Percentiles rank a stretch among this genome's conserved stretches.
These are phyloP conservation scores for Mallotus japonicus DNA, from an alignment of 441 rosid species.

Conservation along the genomic window DNA sequence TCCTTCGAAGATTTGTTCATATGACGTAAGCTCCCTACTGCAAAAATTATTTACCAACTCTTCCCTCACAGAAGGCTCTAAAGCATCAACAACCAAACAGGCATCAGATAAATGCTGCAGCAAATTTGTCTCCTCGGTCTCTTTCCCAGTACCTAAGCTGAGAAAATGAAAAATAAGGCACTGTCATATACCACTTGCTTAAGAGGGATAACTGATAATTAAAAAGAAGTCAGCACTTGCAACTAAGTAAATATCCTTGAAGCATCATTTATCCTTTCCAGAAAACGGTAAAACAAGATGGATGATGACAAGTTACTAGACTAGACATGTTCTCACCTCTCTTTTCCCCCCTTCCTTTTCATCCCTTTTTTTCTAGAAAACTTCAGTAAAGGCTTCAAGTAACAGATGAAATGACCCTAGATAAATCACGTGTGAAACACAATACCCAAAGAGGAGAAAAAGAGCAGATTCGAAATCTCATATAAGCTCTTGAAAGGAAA, in stretches of 20 bases:
- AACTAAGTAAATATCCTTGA: not conserved
- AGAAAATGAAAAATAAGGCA: conserved; percentile 20
- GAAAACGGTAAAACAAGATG: not conserved
- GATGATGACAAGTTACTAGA: not conserved
- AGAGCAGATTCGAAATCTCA: not conserved
- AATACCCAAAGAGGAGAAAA: no score
- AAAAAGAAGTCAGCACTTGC: not conserved
- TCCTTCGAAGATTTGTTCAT: conserved; percentile 99
- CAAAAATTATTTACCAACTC: conserved; percentile 98
- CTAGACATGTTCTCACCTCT: not conserved
- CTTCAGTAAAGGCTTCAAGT: not conserved
- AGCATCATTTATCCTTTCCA: not conserved
- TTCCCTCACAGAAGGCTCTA: conserved; percentile 99
- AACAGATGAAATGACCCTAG: not conserved
- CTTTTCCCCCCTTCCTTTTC: not conserved
- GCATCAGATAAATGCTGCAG: conserved; percentile 94
- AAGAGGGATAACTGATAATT: not conserved
- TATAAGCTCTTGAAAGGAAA: not conserved
- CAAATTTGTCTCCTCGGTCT: conserved; percentile 82
- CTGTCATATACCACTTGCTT: not conserved
- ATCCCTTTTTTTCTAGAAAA: not conserved
- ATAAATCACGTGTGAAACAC: not conserved
- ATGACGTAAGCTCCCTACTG: conserved; percentile 96
- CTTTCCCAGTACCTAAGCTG: conserved; percentile 99
- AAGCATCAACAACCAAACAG: conserved; percentile 94